These are phyloP conservation scores for Pseudozyma sp. DNA, from an alignment of 1,284 basidiomycete species.

Conservation along the genomic window DNA sequence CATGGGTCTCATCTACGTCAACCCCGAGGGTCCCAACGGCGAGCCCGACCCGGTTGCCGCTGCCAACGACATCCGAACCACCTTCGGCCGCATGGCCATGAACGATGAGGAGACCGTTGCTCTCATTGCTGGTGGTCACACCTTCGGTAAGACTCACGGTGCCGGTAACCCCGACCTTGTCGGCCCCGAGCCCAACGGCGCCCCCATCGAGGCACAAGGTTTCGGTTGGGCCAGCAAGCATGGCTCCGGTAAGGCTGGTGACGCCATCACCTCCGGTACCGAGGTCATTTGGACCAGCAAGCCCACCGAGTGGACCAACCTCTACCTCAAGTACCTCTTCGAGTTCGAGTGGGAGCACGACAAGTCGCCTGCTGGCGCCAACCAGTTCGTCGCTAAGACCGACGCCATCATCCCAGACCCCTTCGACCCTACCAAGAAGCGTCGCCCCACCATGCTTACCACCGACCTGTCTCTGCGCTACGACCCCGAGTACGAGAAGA, in stretches of 20 bases:
- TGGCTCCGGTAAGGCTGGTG: constrained; percentile 33
- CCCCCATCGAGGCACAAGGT: constrained; percentile 37
- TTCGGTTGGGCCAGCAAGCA: constrained; percentile 37
- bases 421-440: constrained; percentile 45
- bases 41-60: constrained; percentile 40
- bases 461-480: constrained; percentile 40
- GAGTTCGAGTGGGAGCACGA: constrained; percentile 48
- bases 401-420: constrained; percentile 48
- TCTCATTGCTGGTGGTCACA: constrained; percentile 49
- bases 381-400: constrained; percentile 48
- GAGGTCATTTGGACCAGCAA: constrained; percentile 47
- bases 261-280: constrained; percentile 36
- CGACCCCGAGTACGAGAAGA: constrained; percentile 47
- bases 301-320: constrained; percentile 46
- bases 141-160: constrained; percentile 48
- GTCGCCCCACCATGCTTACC: constrained; percentile 46
- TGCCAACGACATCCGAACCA: constrained; percentile 43
- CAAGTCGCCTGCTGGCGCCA: constrained; percentile 43
- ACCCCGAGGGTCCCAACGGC: constrained; percentile 47
- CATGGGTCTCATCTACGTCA: constrained; percentile 51
- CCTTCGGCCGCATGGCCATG: constrained; percentile 48
- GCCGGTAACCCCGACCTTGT: constrained; percentile 37
- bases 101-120: constrained; percentile 46
- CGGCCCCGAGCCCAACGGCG: constrained; percentile 42
- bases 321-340: constrained; percentile 50